phyloP scores from a whole-genome alignment of 2,329 filamentous ascomycete species.

The Mycogone perniciosa region DNA sequence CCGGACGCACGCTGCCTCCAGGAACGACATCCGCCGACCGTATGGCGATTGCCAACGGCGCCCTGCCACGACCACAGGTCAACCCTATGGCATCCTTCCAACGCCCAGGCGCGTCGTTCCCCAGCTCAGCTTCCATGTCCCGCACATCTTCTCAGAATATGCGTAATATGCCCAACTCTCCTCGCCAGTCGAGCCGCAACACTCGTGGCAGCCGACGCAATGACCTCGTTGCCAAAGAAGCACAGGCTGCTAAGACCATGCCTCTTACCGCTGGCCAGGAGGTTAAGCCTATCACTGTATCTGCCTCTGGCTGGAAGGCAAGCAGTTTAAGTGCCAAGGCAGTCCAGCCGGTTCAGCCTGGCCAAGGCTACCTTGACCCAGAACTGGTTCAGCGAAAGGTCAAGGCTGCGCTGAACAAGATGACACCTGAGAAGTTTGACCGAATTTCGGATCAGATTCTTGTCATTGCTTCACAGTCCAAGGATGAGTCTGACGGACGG shows the following conservation, averaged over 20 bases:
- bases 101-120: slow-evolving; percentile 52
- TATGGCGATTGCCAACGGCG: slow-evolving; percentile 57
- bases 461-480: slow-evolving; percentile 86
- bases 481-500: slow-evolving; percentile 88
- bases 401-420: slow-evolving; percentile 98
- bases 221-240: slow-evolving; percentile 52
- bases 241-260: slow-evolving; percentile 77
- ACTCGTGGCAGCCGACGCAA: slow-evolving; percentile 60
- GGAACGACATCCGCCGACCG: slow-evolving; percentile 74
- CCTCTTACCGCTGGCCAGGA: slow-evolving; percentile 80
- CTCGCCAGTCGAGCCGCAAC: slow-evolving; percentile 59
- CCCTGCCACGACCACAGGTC: slow-evolving; percentile 41
- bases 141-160: slow-evolving; percentile 57
- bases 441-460: slow-evolving; percentile 92
- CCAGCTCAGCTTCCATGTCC: slow-evolving; percentile 55
- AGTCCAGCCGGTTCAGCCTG: slow-evolving; percentile 32
- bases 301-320: slow-evolving; percentile 84
- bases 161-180: slow-evolving; percentile 64
- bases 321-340: slow-evolving; percentile 53
- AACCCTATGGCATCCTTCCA: slow-evolving; percentile 36
- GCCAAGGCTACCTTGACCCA: slow-evolving; percentile 64
- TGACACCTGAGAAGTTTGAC: slow-evolving; percentile 99
- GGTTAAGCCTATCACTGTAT: slow-evolving; percentile 69
- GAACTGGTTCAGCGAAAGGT: slow-evolving; percentile 97
- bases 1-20: slow-evolving; percentile 56